A percentile compares a stretch with the other conserved stretches of the same genome.
phyloP scores from a whole-genome alignment of 2,329 filamentous ascomycete species.

The Fusarium foetens region DNA sequence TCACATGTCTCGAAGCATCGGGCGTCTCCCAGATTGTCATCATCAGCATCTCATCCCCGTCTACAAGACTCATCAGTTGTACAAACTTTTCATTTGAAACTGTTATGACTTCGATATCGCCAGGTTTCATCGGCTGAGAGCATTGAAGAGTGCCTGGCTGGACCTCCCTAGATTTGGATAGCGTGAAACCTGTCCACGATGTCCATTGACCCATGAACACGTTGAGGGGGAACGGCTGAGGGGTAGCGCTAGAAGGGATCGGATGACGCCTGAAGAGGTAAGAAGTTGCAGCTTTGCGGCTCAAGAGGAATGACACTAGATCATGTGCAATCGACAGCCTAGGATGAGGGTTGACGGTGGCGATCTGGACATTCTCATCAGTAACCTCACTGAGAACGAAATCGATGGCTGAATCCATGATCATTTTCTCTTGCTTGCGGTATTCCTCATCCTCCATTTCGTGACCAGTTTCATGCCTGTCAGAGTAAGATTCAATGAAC shows the following conservation, averaged over 20 bases:
- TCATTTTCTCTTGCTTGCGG: neutral
- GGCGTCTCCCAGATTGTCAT: neutral
- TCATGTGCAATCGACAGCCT: neutral
- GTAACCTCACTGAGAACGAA: neutral
- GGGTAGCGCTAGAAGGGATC: neutral
- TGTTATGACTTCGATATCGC: neutral
- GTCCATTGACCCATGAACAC: neutral
- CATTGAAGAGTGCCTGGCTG: neutral
- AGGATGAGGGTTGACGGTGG: neutral
- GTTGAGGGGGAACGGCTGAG: neutral
- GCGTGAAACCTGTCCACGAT: neutral
- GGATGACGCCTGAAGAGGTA: neutral
- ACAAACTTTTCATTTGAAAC: neutral
- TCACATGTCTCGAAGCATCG: neutral
- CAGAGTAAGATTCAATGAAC: neutral
- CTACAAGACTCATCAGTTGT: neutral
- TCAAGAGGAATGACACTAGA: neutral
- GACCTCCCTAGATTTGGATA: neutral
- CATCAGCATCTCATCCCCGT: neutral
- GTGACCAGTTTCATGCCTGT: neutral
- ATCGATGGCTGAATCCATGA: too few relatives aligned
- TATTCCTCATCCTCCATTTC: too few relatives aligned
- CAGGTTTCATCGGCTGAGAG: neutral
- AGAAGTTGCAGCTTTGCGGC: neutral
- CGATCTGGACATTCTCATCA: accelerated